A percentile compares a stretch with the other conserved stretches of the same genome.
These are phyloP conservation scores for Rhizophagus prolifer DNA, from an alignment of 192 early-diverging fungal genomes.

Conservation along the genomic window DNA sequence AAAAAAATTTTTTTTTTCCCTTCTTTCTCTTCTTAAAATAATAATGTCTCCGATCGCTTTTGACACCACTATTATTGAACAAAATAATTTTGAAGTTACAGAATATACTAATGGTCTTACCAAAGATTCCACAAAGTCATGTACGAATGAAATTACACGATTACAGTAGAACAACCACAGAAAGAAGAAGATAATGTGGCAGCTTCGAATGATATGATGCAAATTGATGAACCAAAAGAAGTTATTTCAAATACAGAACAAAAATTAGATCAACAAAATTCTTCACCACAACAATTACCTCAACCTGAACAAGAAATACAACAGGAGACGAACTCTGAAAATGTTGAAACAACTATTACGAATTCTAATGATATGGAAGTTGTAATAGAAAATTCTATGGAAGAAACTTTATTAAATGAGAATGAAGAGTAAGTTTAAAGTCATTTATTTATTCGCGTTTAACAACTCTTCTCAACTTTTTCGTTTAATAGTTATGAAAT, in stretches of 20 bases:
- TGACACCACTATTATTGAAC: neutral
- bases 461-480: neutral
- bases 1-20: no score
- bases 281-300: neutral
- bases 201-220: no score
- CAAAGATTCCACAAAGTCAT: neutral
- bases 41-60: constrained; percentile 5
- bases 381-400: no score
- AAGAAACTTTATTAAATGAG: neutral
- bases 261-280: neutral
- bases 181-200: no score
- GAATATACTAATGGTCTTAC: neutral
- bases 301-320: no score
- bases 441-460: neutral
- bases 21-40: no score
- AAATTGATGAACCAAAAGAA: neutral
- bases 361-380: neutral
- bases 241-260: neutral
- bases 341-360: neutral
- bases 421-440: constrained; percentile 18
- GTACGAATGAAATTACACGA: neutral
- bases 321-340: neutral
- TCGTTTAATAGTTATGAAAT: constrained; percentile 17
- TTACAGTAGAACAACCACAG: no score
- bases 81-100: neutral